These are phyloP conservation scores for Solanum appendiculatum DNA, from an alignment of 257 asterid genomes.

Conservation along the genomic window DNA sequence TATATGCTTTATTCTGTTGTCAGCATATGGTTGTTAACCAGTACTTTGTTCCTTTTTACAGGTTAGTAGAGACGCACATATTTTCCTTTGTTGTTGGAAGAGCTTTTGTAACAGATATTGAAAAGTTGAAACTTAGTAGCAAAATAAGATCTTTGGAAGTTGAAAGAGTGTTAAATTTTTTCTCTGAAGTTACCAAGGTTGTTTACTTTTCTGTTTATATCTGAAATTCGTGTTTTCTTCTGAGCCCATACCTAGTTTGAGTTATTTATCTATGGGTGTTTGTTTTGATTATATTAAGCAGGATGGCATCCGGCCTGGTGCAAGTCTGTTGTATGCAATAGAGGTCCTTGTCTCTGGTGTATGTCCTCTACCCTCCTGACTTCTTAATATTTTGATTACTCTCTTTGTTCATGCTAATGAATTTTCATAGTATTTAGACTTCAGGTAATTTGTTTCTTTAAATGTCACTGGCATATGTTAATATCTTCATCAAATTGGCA, in stretches of 20 bases:
- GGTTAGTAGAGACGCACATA: conserved; percentile 97
- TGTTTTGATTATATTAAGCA: conserved; percentile 32
- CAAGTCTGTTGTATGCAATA: conserved; percentile 82
- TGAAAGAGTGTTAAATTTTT: conserved; percentile 68
- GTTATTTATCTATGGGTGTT: conserved; percentile 6
- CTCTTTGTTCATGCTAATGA: neutral
- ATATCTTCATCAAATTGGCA: neutral
- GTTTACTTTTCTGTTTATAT: conserved; percentile 1
- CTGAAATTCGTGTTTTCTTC: neutral
- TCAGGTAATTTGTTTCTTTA: neutral
- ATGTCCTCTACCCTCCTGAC: conserved; percentile 14
- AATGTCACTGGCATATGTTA: neutral
- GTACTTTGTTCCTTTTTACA: conserved; percentile 31
- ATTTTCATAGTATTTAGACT: neutral
- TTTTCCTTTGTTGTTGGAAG: conserved; percentile 97
- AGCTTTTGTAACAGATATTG: conserved; percentile 97
- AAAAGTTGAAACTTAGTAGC: conserved; percentile 92
- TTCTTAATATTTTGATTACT: neutral
- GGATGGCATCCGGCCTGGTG: conserved; percentile 89
- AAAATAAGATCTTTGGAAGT: conserved; percentile 83
- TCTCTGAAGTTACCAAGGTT: conserved; percentile 82
- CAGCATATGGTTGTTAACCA: conserved; percentile 9
- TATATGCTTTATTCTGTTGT: conserved; percentile 2
- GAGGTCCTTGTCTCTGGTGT: conserved; percentile 97
- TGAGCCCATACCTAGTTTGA: neutral